A percentile compares a stretch with the other conserved stretches of the same genome.
These are phyloP conservation scores for Noccaea bulbosa DNA, from an alignment of 345 rosid species.

Conservation along the genomic window DNA sequence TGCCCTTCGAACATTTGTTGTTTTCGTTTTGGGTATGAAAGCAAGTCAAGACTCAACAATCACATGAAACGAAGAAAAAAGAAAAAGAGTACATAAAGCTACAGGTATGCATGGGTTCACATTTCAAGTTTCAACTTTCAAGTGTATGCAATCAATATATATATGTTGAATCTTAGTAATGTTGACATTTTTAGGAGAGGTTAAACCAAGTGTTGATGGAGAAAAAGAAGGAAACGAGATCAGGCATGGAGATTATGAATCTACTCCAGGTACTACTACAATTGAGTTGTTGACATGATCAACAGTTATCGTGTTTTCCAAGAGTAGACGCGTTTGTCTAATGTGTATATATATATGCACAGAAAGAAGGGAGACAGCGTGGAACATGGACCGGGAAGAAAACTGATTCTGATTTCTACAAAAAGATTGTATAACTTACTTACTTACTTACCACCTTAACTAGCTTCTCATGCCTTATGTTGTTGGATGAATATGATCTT, in stretches of 20 bases:
- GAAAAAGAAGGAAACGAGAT: constrained; percentile 95
- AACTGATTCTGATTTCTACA: constrained; percentile 89
- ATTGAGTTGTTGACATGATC: neutral
- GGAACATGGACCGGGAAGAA: constrained; percentile 99
- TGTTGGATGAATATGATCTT: constrained; percentile 17
- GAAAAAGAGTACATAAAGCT: constrained; percentile 96
- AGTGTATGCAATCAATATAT: neutral
- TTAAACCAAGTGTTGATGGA: constrained; percentile 97
- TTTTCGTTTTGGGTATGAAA: constrained; percentile 38
- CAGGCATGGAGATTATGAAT: constrained; percentile 99
- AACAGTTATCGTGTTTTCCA: neutral
- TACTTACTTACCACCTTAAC: constrained; percentile 31
- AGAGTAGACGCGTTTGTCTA: neutral
- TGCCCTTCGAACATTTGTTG: constrained; percentile 26
- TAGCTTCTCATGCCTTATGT: constrained; percentile 2
- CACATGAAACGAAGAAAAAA: constrained; percentile 96
- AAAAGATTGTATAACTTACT: constrained; percentile 64
- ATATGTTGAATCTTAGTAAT: neutral
- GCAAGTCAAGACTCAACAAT: constrained; percentile 98
- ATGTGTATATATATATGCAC: constrained; percentile 37
- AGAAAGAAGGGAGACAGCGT: constrained; percentile 99
- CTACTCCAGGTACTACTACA: constrained; percentile 73
- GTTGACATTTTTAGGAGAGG: constrained; percentile 65
- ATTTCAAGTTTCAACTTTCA: neutral
- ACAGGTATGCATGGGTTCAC: constrained; percentile 57